These are phyloP conservation scores for Coffea humblotiana DNA, from an alignment of 305 asterid genomes.

Conservation along the genomic window DNA sequence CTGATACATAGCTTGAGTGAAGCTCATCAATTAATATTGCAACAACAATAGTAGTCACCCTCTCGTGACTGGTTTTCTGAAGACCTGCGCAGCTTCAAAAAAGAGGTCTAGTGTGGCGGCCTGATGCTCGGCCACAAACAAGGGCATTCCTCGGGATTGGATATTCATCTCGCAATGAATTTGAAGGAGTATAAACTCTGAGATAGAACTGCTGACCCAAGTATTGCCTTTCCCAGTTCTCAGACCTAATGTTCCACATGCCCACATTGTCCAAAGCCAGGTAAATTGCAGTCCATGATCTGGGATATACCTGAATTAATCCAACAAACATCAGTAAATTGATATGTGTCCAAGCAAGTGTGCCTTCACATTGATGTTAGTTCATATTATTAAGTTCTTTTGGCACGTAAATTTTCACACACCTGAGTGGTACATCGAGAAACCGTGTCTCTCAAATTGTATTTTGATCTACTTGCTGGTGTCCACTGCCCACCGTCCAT, in stretches of 20 bases:
- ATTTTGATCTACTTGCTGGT: constrained; percentile 52
- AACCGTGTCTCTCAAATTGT: constrained; percentile 79
- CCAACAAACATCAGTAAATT: constrained; percentile 6
- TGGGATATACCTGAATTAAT: constrained; percentile 71
- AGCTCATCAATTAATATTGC: constrained; percentile 12
- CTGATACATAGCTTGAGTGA: constrained; percentile 30
- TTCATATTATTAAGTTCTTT: background rate
- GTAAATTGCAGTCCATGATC: constrained; percentile 75
- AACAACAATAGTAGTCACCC: constrained; percentile 46
- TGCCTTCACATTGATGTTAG: background rate
- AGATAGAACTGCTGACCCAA: constrained; percentile 83
- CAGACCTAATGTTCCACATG: constrained; percentile 91
- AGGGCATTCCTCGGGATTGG: constrained; percentile 77
- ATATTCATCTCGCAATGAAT: constrained; percentile 75
- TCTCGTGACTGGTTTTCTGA: constrained; percentile 51
- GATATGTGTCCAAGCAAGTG: background rate
- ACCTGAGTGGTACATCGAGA: constrained; percentile 79
- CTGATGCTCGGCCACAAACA: constrained; percentile 80
- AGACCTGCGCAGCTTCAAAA: constrained; percentile 35
- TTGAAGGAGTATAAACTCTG: constrained; percentile 62
- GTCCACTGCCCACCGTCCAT: constrained; percentile 94
- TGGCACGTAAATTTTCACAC: constrained; percentile 11
- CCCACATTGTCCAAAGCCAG: constrained; percentile 90
- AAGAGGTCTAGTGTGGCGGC: constrained; percentile 66
- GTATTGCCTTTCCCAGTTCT: constrained; percentile 90